Conservation (phyloP, 305 asterid genomes). For the Fraxinus floribunda region DNA sequence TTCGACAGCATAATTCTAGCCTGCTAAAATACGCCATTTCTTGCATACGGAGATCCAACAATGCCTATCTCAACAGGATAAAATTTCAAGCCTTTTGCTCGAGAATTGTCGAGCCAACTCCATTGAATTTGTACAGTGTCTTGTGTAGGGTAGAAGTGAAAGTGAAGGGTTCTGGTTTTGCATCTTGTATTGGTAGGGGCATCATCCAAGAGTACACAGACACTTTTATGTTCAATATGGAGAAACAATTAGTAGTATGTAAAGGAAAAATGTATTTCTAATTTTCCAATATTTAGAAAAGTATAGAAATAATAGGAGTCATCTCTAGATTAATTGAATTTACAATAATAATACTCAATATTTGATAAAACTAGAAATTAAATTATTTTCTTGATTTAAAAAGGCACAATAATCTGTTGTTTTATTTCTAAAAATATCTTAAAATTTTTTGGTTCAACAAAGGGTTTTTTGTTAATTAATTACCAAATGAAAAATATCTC, state of each 20-base stretch:
- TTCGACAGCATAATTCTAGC: conserved; percentile 33
- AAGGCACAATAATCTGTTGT: not conserved
- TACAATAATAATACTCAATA: not conserved
- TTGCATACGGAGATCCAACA: conserved; percentile 1
- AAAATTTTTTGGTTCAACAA: not conserved
- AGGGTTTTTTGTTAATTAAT: not conserved
- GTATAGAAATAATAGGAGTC: not conserved
- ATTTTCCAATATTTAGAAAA: not conserved
- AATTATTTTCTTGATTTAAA: not conserved
- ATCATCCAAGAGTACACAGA: not conserved
- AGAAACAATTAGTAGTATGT: not conserved
- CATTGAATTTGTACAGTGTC: conserved; percentile 7
- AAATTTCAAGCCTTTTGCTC: conserved; percentile 26
- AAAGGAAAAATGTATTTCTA: not conserved
- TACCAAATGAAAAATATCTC: not conserved
- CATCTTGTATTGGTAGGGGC: not conserved
- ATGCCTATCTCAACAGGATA: conserved; percentile 43
- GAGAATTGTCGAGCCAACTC: conserved; percentile 10
- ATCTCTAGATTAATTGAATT: not conserved
- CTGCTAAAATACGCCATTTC: not conserved
- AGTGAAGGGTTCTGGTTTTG: not conserved
- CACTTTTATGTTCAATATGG: not conserved
- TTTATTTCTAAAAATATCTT: not conserved
- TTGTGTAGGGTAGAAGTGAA: conserved; percentile 21
- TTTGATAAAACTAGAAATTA: not conserved